Base-by-base conservation (phyloP, 2,329 filamentous ascomycete genomes). In the Colletotrichum higginsianum region DNA sequence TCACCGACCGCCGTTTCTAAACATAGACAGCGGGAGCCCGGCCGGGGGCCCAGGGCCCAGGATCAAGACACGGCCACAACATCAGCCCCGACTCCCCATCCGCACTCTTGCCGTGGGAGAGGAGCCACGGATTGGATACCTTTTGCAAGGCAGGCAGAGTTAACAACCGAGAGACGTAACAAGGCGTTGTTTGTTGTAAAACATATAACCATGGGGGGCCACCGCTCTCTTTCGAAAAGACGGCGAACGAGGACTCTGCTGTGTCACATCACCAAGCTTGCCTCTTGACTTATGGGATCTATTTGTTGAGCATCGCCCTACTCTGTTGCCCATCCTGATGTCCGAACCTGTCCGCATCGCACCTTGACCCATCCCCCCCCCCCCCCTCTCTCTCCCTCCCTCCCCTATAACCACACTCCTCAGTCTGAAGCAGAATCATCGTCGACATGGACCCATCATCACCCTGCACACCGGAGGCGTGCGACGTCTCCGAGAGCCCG, bases 391-490 rank as follows among this genome's bases (percentile, higher is more conserved):
- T 61, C 44, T 15, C 7, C 49, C 44, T 30, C 30, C 30, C 30
- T 30, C 30, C 1, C 30, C 6, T 23, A 2, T 23, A 23, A 4
- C 9, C 18, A 30, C 13, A 58, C 21, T 40, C n/a, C 0, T 9
- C 4, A 3, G 8, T 21, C 21, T 11, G 9, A 49, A 49, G 4
- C 12, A 40, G 3, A 4, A 53, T 16, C 26, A 18, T 23, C 30
- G 21, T 21, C 21, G 60, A 21, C 18, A 73, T 72, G 71, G 30
- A 21, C 44, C 30, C 57, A 16, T 56, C 58, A 2, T 58, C 47
- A 1, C 62, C 47, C 23, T 78, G 77, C 58, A 73, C 57, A 4
- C 75, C 74, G 44, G 65, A 74, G 16, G 72, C 69, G 23, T 78
- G 76, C 61, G 64, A 72, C 13, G 67, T 76, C 52, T 65, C 75